phyloP scores from a whole-genome alignment of 495 filamentous ascomycete species.

The Extremus antarcticus region DNA sequence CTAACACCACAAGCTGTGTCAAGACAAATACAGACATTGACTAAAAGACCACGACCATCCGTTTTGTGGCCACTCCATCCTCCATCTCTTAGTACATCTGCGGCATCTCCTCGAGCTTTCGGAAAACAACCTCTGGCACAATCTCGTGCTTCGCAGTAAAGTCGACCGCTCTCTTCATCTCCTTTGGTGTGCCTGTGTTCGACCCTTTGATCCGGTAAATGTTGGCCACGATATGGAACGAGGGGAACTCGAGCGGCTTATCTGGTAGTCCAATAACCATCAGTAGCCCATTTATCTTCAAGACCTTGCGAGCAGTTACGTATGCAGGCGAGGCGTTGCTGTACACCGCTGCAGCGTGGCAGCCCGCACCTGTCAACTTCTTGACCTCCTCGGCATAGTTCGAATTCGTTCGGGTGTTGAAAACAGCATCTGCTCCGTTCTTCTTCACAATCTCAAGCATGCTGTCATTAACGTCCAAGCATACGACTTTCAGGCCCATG shows the following conservation, averaged over 20 bases:
- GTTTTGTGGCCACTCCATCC: conserved; percentile 12
- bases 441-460: conserved; percentile 19
- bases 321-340: conserved; percentile 24
- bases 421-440: conserved; percentile 21
- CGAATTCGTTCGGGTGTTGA: conserved; percentile 21
- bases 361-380: conserved; percentile 19
- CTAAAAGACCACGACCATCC: conserved; percentile 14
- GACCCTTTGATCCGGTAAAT: conserved; percentile 15
- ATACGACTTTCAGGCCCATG: conserved; percentile 23
- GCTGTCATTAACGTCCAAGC: conserved; percentile 19
- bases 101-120: conserved; percentile 15
- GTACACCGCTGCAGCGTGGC: conserved; percentile 22
- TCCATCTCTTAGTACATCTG: conserved; percentile 18
- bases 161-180: background rate
- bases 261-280: conserved; percentile 24
- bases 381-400: conserved; percentile 19
- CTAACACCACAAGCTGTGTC: no score
- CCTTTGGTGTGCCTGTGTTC: conserved; percentile 8
- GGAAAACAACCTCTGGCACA: conserved; percentile 9
- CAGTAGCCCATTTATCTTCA: conserved; percentile 19
- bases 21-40: no score
- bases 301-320: conserved; percentile 20
- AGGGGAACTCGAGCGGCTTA: conserved; percentile 17
- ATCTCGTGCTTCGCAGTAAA: background rate
- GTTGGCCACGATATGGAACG: conserved; percentile 16